phyloP scores from a whole-genome alignment of 2,329 filamentous ascomycete genomes.

The Colletotrichum noveboracense region DNA sequence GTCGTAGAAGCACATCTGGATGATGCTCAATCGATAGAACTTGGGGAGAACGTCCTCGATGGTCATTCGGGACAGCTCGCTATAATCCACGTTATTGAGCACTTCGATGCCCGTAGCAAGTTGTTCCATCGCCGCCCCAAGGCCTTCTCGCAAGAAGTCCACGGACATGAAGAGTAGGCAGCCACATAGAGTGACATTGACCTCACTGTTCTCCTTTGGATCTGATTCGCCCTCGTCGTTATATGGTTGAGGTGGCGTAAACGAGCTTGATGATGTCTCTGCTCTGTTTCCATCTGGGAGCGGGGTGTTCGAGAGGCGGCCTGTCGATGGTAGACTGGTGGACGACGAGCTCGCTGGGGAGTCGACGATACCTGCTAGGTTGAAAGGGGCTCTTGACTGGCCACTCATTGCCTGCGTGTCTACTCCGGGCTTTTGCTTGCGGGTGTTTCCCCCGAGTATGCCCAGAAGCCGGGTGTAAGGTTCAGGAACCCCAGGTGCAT shows the following conservation, averaged over 20 bases:
- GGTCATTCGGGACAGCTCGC: not conserved
- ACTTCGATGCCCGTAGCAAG: slow-evolving; percentile 11
- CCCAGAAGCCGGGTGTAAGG: not conserved
- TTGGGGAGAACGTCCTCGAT: slow-evolving; percentile 1
- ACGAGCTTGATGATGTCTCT: slow-evolving; percentile 17
- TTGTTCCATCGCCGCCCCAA: slow-evolving; percentile 4
- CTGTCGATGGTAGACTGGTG: not conserved
- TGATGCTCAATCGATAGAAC: slow-evolving; percentile 12
- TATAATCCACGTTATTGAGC: slow-evolving; percentile 8
- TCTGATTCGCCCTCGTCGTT: slow-evolving; percentile 1
- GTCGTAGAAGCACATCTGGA: slow-evolving; percentile 13
- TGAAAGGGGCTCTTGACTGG: not conserved
- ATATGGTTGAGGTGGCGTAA: slow-evolving; percentile 41
- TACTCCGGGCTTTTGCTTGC: not conserved
- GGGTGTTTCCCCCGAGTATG: not conserved
- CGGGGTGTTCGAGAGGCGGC: not conserved
- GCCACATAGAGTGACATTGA: slow-evolving; percentile 41
- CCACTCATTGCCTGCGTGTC: not conserved
- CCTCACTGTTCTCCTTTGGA: not conserved
- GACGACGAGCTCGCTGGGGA: slow-evolving; percentile 3
- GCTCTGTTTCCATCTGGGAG: not conserved
- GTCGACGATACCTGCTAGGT: not conserved
- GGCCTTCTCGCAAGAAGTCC: slow-evolving; percentile 48
- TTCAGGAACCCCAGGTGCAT: not conserved
- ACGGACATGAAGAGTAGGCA: slow-evolving; percentile 59